phyloP scores from a whole-genome alignment of 2,329 filamentous ascomycete genomes.

The Raffaelea arxii region DNA sequence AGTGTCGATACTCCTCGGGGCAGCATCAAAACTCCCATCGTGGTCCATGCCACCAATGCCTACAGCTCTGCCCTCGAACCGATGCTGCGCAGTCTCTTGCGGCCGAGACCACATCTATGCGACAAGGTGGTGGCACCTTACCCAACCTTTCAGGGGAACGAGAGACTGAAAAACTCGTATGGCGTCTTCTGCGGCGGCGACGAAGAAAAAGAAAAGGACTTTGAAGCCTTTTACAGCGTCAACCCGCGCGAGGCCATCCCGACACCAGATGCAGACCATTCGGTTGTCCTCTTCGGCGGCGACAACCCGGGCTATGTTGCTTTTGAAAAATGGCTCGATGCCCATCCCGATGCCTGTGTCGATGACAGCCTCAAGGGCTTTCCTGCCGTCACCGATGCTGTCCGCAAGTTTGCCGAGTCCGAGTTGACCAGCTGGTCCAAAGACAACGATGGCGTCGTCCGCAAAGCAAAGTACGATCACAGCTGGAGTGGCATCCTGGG shows the following conservation, averaged over 20 bases:
- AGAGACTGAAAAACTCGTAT: background rate
- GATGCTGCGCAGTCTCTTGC: slow-evolving; percentile 1
- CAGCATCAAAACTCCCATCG: background rate
- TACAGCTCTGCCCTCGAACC: slow-evolving; percentile 3
- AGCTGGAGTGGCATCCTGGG: slow-evolving; percentile 6
- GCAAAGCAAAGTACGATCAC: background rate
- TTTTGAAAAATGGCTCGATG: background rate
- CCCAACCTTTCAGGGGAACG: background rate
- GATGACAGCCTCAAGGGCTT: slow-evolving; percentile 2
- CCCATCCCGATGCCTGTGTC: slow-evolving; percentile 1
- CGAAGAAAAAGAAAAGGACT: too few species aligned
- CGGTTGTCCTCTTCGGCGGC: slow-evolving; percentile 3
- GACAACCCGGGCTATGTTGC: slow-evolving; percentile 1
- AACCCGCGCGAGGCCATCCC: slow-evolving; percentile 3
- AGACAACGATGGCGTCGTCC: too few species aligned
- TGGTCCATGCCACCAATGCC: slow-evolving; percentile 5
- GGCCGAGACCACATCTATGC: slow-evolving; percentile 3
- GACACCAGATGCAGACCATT: background rate
- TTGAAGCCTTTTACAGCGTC: slow-evolving; percentile 2
- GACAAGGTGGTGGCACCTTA: slow-evolving; percentile 3
- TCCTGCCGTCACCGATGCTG: background rate
- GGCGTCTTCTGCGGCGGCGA: background rate
- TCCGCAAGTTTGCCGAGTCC: background rate
- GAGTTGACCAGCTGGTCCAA: background rate
- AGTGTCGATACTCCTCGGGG: background rate